phyloP scores from a whole-genome alignment of 2,329 filamentous ascomycete species.

The Ophiostoma fasciatum region DNA sequence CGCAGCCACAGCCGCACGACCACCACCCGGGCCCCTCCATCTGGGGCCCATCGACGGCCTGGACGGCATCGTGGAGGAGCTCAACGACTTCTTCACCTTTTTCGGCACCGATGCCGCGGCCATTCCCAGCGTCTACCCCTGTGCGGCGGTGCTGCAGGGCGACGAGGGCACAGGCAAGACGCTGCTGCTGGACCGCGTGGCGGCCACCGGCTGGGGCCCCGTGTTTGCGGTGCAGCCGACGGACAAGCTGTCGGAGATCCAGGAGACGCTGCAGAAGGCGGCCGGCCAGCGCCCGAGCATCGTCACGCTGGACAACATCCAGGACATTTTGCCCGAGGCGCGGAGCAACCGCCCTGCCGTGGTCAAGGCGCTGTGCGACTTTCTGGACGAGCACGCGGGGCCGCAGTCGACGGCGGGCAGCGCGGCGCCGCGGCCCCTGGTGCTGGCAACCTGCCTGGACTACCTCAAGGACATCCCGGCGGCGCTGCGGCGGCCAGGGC shows the following conservation, averaged over 20 bases:
- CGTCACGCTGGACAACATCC: slow-evolving; percentile 64
- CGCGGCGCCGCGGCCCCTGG: slow-evolving; percentile 42
- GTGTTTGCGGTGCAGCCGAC: slow-evolving; percentile 45
- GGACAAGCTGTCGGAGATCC: slow-evolving; percentile 44
- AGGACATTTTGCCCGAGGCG: slow-evolving; percentile 51
- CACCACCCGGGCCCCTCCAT: slow-evolving; percentile 21
- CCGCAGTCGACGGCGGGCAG: not conserved
- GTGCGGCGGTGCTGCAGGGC: slow-evolving; percentile 62
- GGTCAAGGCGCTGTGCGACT: slow-evolving; percentile 34
- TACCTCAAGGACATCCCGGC: slow-evolving; percentile 59
- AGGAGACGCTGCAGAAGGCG: slow-evolving; percentile 56
- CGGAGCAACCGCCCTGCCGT: slow-evolving; percentile 33
- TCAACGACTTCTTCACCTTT: slow-evolving; percentile 48
- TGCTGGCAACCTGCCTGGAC: slow-evolving; percentile 59
- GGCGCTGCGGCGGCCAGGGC: slow-evolving; percentile 47
- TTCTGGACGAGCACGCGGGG: slow-evolving; percentile 33
- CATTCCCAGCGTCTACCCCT: slow-evolving; percentile 18
- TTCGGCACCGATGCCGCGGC: slow-evolving; percentile 15
- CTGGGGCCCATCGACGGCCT: slow-evolving; percentile 53
- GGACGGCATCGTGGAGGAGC: slow-evolving; percentile 41
- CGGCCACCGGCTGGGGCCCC: slow-evolving; percentile 53
- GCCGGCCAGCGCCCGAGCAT: slow-evolving; percentile 56
- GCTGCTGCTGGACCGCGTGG: slow-evolving; percentile 53
- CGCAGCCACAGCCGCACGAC: not conserved
- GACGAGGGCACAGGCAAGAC: slow-evolving; percentile 76